These are phyloP conservation scores for Grifola frondosa DNA, from an alignment of 1,284 basidiomycete genomes.

Conservation along the genomic window DNA sequence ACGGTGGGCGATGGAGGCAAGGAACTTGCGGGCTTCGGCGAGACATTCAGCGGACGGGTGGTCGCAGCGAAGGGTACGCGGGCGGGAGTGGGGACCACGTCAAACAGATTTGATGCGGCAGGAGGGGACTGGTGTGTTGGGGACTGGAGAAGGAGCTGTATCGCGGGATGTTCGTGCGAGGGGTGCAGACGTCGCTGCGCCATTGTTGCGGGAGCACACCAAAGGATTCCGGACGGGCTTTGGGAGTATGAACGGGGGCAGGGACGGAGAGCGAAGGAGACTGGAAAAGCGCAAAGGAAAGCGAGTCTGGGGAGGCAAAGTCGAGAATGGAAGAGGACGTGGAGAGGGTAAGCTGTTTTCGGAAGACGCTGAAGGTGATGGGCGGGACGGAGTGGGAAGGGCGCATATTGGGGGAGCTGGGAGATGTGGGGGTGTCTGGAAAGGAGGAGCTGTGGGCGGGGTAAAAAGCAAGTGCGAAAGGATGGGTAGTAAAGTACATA, in stretches of 20 bases:
- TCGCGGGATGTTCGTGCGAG: background rate
- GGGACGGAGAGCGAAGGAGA: conserved; percentile 16
- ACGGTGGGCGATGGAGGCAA: background rate
- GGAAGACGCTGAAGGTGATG: conserved; percentile 9
- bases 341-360: conserved; percentile 11
- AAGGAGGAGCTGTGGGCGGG: conserved; percentile 15
- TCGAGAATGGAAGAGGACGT: conserved; percentile 9
- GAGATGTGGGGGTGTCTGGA: conserved; percentile 22
- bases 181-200: too few relatives aligned
- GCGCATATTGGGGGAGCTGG: conserved; percentile 5
- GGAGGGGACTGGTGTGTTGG: conserved; percentile 15
- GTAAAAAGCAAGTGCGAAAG: background rate
- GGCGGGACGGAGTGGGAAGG: conserved; percentile 1
- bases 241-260: conserved; percentile 11
- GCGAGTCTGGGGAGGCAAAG: conserved; percentile 10
- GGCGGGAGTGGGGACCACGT: background rate
- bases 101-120: conserved; percentile 1
- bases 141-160: conserved; percentile 4
- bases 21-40: background rate
- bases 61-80: conserved; percentile 6
- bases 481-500: conserved; percentile 7
- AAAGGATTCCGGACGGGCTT: conserved; percentile 15
- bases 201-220: conserved; percentile 14
- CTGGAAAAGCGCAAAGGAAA: conserved; percentile 18
- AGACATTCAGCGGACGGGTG: conserved; percentile 17